These are phyloP conservation scores for Inonotus hispidus DNA, from an alignment of 1,284 basidiomycete species.

Conservation along the genomic window DNA sequence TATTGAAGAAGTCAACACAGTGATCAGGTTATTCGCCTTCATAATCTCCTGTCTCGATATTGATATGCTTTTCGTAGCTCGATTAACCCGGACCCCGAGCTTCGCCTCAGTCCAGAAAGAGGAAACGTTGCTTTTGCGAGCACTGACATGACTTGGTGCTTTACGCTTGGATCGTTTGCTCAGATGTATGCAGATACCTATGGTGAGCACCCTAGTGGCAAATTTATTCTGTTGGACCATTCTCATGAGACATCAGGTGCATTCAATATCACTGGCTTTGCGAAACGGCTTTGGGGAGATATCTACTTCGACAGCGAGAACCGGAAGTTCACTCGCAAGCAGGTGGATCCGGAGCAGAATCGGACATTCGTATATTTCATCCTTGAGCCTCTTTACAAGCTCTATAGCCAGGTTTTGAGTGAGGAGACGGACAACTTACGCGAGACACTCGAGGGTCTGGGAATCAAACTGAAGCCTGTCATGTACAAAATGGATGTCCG, in stretches of 20 bases:
- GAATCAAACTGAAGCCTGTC: constrained; percentile 86
- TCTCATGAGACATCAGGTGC: constrained; percentile 35
- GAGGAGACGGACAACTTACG: constrained; percentile 84
- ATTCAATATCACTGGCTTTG: constrained; percentile 64
- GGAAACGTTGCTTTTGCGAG: constrained; percentile 98
- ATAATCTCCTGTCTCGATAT: not conserved
- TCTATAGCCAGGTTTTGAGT: constrained; percentile 93
- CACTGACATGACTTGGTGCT: constrained; percentile 96
- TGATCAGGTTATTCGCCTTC: constrained; percentile 65
- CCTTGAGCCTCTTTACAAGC: constrained; percentile 94
- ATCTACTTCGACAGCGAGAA: constrained; percentile 86
- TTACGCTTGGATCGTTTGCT: constrained; percentile 92
- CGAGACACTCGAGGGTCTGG: constrained; percentile 73
- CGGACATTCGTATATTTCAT: constrained; percentile 96
- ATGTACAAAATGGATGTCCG: constrained; percentile 99
- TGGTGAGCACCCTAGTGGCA: constrained; percentile 40
- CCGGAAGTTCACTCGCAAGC: constrained; percentile 87
- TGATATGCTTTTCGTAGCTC: constrained; percentile 43
- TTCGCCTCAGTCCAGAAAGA: constrained; percentile 87
- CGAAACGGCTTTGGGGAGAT: constrained; percentile 95
- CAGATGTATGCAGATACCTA: constrained; percentile 95
- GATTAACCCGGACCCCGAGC: constrained; percentile 83
- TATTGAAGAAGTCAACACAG: constrained; percentile 96
- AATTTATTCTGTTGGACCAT: not conserved
- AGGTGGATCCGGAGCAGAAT: constrained; percentile 73